phyloP scores from a whole-genome alignment of 352 stramenopile genomes.

The Globisporangium carolinianum region DNA sequence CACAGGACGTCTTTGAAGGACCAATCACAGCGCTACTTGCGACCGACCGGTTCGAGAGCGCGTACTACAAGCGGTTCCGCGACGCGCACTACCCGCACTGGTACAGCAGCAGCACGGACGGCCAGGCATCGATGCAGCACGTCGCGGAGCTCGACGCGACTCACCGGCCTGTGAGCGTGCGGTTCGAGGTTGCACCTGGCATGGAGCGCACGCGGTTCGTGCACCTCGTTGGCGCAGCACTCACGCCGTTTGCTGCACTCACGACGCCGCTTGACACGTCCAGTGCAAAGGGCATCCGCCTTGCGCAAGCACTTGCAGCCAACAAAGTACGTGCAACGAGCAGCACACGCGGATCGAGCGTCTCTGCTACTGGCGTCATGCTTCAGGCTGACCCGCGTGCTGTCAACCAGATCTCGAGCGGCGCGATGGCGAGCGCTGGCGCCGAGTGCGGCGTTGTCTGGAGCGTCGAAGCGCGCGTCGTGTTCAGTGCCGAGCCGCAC shows the following conservation, averaged over 20 bases:
- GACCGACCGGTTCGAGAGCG: conserved; percentile 50
- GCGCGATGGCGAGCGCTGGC: neutral
- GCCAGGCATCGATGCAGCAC: conserved; percentile 13
- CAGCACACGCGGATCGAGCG: conserved; percentile 9
- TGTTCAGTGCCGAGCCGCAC: conserved; percentile 37
- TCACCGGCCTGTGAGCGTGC: conserved; percentile 21
- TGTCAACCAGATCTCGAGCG: neutral
- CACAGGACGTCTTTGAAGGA: conserved; percentile 56
- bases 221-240: conserved; percentile 25
- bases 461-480: conserved; percentile 47
- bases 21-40: conserved; percentile 43
- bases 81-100: conserved; percentile 37
- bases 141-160: conserved; percentile 24
- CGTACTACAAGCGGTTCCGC: conserved; percentile 50
- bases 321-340: conserved; percentile 26
- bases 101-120: conserved; percentile 7
- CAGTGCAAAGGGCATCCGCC: conserved; percentile 36
- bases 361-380: too few species aligned
- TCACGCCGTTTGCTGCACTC: conserved; percentile 44
- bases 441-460: conserved; percentile 27
- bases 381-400: conserved; percentile 9
- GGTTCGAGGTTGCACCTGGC: conserved; percentile 37
- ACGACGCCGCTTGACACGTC: conserved; percentile 37
- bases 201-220: conserved; percentile 58
- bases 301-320: conserved; percentile 36